phyloP scores from a whole-genome alignment of 2,329 filamentous ascomycete genomes.

The Sporothrix variecibatus region DNA sequence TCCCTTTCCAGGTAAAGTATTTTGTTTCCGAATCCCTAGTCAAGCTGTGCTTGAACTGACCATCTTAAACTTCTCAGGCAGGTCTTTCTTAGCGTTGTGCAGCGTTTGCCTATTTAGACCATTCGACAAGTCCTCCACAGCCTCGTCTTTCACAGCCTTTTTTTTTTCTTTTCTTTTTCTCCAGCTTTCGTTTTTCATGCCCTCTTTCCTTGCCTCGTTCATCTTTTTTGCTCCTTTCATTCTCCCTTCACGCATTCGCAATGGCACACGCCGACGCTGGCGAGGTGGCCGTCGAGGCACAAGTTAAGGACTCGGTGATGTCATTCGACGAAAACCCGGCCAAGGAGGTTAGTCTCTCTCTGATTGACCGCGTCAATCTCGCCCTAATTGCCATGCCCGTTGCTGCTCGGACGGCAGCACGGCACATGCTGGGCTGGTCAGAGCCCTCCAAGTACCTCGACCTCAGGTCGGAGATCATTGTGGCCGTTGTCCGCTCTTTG shows the following conservation, averaged over 20 bases:
- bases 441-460: conserved; percentile 75
- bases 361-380: conserved; percentile 34
- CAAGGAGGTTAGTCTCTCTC: conserved; percentile 43
- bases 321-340: not conserved
- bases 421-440: conserved; percentile 68
- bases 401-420: conserved; percentile 61
- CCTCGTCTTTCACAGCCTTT: not conserved
- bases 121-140: not conserved
- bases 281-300: not conserved
- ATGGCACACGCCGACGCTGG: not conserved
- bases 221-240: too few species aligned
- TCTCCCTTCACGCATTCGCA: not conserved
- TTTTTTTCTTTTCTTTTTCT: not conserved
- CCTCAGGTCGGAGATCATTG: conserved; percentile 69
- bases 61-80: not conserved
- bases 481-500: conserved; percentile 71
- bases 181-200: not conserved
- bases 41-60: not conserved
- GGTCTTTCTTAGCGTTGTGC: not conserved
- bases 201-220: not conserved
- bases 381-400: conserved; percentile 50
- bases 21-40: not conserved
- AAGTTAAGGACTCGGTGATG: conserved; percentile 10
- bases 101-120: not conserved
- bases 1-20: not conserved